Evolutionary conservation across 1,139 yeast species (phyloP), one percentile per base, ranked within the genome.

Genomic region (Geotrichum cucujoidarum): DNA sequence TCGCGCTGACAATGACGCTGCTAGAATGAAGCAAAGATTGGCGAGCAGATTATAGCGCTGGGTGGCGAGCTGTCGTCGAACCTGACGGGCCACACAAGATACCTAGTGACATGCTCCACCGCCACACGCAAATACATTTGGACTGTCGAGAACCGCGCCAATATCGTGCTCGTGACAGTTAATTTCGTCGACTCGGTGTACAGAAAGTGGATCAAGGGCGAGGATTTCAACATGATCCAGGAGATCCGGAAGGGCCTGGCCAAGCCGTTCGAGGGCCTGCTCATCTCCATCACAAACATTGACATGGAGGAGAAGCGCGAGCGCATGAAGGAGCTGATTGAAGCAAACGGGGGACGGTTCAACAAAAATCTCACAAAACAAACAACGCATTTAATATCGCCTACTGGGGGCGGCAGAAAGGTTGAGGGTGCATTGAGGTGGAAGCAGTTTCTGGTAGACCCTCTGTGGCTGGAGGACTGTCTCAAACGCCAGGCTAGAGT

Each of bases 401-500:
- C 62, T 1, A 49, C 45, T 4, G 71, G 81, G 1, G 73, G 80
- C 3, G 95, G 95, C 0, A 76, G 75, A 51, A 70, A 94, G 53
- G 83, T 73, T 58, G 69, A 68, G 25, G 81, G 77, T 61, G 89
- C 92, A 0, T 50, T 71, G 6, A 80, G 79, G 58, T 83, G 92
- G 90, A 71, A 71, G 4, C 76, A 81, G 2, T 83, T 86, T 0
- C 75, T 81, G 1, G 77, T 87, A 2, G 89, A 84, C 60, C 92
- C 94, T 0, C 66, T 77, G 45, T 89, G 95, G 94, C 64, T 89
- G 2, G 58, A 74, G 18, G 87, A 86, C 61, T 78, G 86, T 41
- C 61, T 78, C 3, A 68, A 71, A 40, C 69, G 95, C 53, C 78
- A 76, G 3, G 88, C 87, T 0, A 70, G 78, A 2, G 62, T 87